phyloP scores from a whole-genome alignment of 2,329 filamentous ascomycete genomes.

The Calcarisporium arbuscula region DNA sequence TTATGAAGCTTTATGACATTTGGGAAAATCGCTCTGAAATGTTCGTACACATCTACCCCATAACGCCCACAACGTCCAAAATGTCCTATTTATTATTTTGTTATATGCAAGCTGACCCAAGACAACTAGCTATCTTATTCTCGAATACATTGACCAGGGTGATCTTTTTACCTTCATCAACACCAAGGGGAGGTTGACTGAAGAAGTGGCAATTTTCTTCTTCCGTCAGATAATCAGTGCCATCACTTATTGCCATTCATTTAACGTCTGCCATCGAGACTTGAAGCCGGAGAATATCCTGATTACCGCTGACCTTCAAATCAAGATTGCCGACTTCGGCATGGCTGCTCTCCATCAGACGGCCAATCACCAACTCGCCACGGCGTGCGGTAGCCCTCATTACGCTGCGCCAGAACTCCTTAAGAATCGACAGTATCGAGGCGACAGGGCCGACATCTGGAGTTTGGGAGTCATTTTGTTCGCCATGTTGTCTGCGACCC shows the following conservation, averaged over 20 bases:
- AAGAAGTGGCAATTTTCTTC: constrained; percentile 74
- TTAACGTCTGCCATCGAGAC: constrained; percentile 94
- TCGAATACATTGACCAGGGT: constrained; percentile 76
- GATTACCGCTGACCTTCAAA: constrained; percentile 64
- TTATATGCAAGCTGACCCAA: background rate
- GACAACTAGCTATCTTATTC: constrained; percentile 73
- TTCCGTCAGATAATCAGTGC: constrained; percentile 93
- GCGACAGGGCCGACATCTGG: constrained; percentile 88
- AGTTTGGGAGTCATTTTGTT: constrained; percentile 87
- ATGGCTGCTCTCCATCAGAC: constrained; percentile 92
- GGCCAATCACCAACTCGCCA: constrained; percentile 69
- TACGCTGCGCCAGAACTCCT: constrained; percentile 94
- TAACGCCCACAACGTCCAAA: background rate
- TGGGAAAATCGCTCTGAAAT: constrained; percentile 97
- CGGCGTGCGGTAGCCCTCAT: constrained; percentile 92
- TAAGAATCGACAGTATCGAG: constrained; percentile 68
- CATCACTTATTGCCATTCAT: constrained; percentile 84
- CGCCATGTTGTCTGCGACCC: constrained; percentile 73
- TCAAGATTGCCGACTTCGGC: constrained; percentile 96
- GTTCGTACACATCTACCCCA: constrained; percentile 49
- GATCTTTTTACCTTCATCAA: constrained; percentile 88
- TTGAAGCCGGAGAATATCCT: constrained; percentile 97
- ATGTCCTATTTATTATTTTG: background rate
- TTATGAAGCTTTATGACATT: constrained; percentile 90
- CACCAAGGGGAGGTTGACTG: constrained; percentile 62